Conservation (phyloP, 1,284 basidiomycete species). For the Mrakiaceae sp. region DNA sequence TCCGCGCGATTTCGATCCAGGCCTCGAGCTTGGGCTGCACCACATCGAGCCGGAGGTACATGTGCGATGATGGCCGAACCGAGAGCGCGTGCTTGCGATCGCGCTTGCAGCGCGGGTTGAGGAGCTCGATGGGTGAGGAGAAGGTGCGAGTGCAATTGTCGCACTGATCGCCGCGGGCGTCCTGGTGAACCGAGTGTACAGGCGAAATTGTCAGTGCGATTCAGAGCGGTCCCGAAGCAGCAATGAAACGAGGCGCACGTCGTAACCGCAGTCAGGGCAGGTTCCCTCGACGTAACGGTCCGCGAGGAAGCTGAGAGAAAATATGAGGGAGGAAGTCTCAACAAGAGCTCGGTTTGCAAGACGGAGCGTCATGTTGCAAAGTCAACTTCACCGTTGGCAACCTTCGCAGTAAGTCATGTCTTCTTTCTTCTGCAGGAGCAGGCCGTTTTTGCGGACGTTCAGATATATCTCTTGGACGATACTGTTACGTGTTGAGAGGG, state of each 20-base stretch:
- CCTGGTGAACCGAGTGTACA: constrained; percentile 40
- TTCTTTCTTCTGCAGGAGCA: constrained; percentile 67
- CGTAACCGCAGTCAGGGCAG: constrained; percentile 79
- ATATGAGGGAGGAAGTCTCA: background rate
- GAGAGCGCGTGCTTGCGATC: constrained; percentile 66
- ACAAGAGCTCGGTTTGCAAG: background rate
- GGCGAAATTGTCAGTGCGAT: background rate
- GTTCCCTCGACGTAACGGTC: constrained; percentile 92
- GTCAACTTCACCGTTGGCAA: constrained; percentile 53
- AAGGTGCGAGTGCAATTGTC: constrained; percentile 87
- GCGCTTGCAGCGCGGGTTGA: constrained; percentile 90
- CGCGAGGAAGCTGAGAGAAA: constrained; percentile 60
- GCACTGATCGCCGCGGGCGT: constrained; percentile 97
- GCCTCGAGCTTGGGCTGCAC: constrained; percentile 75
- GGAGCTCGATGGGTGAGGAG: constrained; percentile 77
- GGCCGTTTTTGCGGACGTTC: constrained; percentile 64
- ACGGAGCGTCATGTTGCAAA: background rate
- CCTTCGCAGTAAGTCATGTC: constrained; percentile 90
- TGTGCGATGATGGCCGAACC: constrained; percentile 74
- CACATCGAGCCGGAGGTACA: constrained; percentile 78
- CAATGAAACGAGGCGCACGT: constrained; percentile 40
- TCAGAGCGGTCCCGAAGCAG: background rate
- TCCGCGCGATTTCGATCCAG: constrained; percentile 74
- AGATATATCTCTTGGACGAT: constrained; percentile 79
- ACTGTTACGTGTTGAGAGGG: constrained; percentile 37